These are phyloP conservation scores for Ustilago trichophora DNA, from an alignment of 1,284 basidiomycete species.

Conservation along the genomic window DNA sequence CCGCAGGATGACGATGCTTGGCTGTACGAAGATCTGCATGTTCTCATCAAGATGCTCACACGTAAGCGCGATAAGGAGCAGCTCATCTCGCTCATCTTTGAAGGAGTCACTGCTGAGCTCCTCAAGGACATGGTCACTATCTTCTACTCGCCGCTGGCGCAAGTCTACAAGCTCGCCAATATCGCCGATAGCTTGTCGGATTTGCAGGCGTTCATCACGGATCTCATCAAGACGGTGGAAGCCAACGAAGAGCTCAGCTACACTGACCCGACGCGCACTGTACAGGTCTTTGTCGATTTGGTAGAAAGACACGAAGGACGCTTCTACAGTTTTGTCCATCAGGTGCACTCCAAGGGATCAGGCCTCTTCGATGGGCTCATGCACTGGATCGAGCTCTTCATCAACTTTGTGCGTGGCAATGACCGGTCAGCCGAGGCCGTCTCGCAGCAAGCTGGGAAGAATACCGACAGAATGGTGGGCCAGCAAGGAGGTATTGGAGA, in stretches of 20 bases:
- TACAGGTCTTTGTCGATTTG: conserved; percentile 92
- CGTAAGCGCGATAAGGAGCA: conserved; percentile 89
- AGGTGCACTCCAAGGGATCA: conserved; percentile 96
- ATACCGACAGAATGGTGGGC: neutral
- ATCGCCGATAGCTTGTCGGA: conserved; percentile 93
- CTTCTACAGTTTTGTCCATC: conserved; percentile 97
- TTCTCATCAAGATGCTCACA: conserved; percentile 56
- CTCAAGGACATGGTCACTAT: conserved; percentile 99
- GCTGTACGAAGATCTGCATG: conserved; percentile 65
- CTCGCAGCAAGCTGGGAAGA: conserved; percentile 67
- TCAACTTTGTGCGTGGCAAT: conserved; percentile 90
- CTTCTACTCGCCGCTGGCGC: conserved; percentile 96
- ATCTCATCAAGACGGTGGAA: conserved; percentile 94
- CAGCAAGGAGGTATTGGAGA: conserved; percentile 52
- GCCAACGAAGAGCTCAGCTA: conserved; percentile 85
- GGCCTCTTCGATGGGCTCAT: conserved; percentile 92
- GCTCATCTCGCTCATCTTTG: conserved; percentile 90
- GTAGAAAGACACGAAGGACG: conserved; percentile 92
- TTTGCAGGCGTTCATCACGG: conserved; percentile 92
- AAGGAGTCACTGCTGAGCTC: conserved; percentile 92
- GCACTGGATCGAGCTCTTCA: conserved; percentile 95
- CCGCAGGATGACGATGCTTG: conserved; percentile 64
- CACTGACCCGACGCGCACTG: conserved; percentile 83
- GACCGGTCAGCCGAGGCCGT: conserved; percentile 71
- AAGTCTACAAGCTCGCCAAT: conserved; percentile 96